Base-by-base conservation (phyloP, 2,329 filamentous ascomycete species). In the Cladosporium sp. region DNA sequence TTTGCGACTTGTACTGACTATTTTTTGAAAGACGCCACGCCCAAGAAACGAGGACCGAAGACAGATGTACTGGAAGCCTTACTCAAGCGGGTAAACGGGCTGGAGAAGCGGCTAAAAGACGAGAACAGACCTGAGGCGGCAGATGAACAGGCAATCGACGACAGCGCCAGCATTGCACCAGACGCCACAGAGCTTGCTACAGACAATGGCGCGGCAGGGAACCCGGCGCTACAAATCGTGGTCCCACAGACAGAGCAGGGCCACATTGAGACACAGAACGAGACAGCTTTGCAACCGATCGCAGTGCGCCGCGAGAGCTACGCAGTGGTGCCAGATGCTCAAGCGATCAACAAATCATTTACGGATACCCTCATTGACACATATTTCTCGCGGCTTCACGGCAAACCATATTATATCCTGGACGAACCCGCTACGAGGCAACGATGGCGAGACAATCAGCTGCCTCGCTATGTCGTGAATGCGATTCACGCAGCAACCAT, bases 11-110 rank as follows among this genome's bases (percentile, higher is more conserved):
- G 25, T 46, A 46, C 57, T 67, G 14, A 65, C 53, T 56, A n/a
- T 28, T 18, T 46, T 71, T 57, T 30, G 46, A 18, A 58, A 93
- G 92, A 96, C 81, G 92, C 92, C 28, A 87, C 95, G 21, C 92
- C 92, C 0, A 96, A 96, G 80, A 96, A 96, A 77, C 85, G 92
- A 76, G 92, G 92, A 0, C 92, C 92, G 2, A 96, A 96, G 79
- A 96, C 92, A 30, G 92, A 96, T 76, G 91, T 96, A 5, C 82
- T 96, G 34, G 92, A 96, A 76, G 91, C 92, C 1, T 81, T 96
- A 10, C 75, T 96, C 66, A 96, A 94, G 77, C 86, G 92, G 62
- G 92, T 96, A 2, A 92, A 96, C 76, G 92, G 92, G 1, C 81
- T 96, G 59, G 92, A 96, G 76, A 91, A 91, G 74, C 88, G 89